Evolutionary conservation across 2,329 filamentous ascomycete species (phyloP), one percentile per base, ranked within the genome.

Genomic region (Alternaria conjuncta): DNA sequence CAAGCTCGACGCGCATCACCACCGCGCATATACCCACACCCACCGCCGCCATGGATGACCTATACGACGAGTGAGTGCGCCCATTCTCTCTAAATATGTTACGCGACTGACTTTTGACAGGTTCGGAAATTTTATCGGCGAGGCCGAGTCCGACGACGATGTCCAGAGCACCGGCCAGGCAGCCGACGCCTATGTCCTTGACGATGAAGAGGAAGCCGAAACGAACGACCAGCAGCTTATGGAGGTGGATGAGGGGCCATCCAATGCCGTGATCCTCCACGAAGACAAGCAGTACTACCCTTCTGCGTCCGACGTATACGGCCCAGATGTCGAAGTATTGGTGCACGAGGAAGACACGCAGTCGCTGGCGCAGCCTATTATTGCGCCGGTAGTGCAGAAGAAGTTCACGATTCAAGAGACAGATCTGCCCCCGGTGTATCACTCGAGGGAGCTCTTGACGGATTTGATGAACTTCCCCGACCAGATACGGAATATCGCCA

Each of bases 201-300:
- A 93, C 73, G 88, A 86, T 64, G 79, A 88, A 57, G 78, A 78
- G 5, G 80, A 80, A 49, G 77, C 70, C 26, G 65, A 68, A 23
- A 84, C 82, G 44, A 86, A 89, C 41, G 90, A 91, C 49, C 91
- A 96, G 79, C 92, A 97, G 82, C 84, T 96, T 73, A 98, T 99
- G 95, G 93, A 98, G 75, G 84, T 98, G 46, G 95, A 98, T 78
- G 91, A 94, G 53, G 94, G 92, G 13, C 92, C 95, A 4, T 97
- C 94, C 6, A 99, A 98, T 80, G 95, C 96, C 55, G 94, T 99
- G n/a, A 88, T 99, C 61, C 87, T 99, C 49, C 96, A 99, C 82
- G 96, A 99, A 85, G 96, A 99, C 83, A 99, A 99, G 81, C 96
- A 98, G 79, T 99, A 99, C 82, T 99, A 99, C 78, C 96, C 96